Conservation (phyloP, 192 early-diverging fungal species). For the Lunasporangiospora selenospora region DNA sequence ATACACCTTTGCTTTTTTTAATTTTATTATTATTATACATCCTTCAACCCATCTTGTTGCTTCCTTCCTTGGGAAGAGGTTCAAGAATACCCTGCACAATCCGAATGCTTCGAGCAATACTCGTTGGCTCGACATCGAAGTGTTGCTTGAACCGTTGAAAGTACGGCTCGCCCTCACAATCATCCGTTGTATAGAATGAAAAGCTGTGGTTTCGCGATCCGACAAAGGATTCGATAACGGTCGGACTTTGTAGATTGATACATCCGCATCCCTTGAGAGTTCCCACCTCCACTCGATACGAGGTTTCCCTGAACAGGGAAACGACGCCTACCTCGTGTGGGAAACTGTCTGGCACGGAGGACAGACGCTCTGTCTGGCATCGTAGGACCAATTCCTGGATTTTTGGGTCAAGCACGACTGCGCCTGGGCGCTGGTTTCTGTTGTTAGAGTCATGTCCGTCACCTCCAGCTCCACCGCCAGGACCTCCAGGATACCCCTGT, state of each 20-base stretch:
- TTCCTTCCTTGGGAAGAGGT: not conserved
- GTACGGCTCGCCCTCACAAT: conserved; percentile 5
- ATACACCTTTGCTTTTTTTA: too few species aligned
- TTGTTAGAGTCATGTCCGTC: too few species aligned
- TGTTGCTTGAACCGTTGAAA: conserved; percentile 15
- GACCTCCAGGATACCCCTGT: too few species aligned
- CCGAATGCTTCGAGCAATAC: conserved; percentile 7
- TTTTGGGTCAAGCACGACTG: too few species aligned
- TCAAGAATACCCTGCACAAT: conserved; percentile 18
- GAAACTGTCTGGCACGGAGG: conserved; percentile 1
- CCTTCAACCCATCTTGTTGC: too few species aligned
- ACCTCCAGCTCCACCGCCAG: too few species aligned
- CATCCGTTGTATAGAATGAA: not conserved
- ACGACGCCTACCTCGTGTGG: conserved; percentile 2
- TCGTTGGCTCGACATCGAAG: conserved; percentile 13
- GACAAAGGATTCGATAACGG: conserved; percentile 23
- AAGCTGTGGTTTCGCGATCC: conserved; percentile 26
- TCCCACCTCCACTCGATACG: conserved; percentile 6
- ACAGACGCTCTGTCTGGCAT: not conserved
- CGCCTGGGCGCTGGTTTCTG: too few species aligned
- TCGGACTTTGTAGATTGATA: conserved; percentile 9
- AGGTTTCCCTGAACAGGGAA: conserved; percentile 5
- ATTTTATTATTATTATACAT: too few species aligned
- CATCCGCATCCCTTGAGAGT: conserved; percentile 25
- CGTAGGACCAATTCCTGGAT: not conserved